Percentiles rank a stretch among this genome's conserved stretches.
These are phyloP conservation scores for Russula compacta DNA, from an alignment of 768 basidiomycete species.

Conservation along the genomic window DNA sequence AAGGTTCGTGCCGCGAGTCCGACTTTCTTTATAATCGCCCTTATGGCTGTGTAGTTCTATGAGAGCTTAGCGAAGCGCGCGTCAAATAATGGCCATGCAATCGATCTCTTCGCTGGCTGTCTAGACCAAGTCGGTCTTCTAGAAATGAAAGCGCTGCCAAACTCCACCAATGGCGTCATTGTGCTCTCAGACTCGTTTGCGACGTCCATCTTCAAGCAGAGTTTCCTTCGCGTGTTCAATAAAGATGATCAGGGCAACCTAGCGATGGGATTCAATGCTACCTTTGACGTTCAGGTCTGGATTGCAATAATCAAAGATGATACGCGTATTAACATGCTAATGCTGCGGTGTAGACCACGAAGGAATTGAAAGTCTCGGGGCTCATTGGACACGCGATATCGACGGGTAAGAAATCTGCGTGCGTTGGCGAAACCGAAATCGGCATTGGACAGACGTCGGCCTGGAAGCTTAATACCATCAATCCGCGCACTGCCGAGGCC, in stretches of 20 bases:
- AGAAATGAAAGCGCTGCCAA: constrained; percentile 95
- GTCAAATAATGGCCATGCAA: constrained; percentile 88
- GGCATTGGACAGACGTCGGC: constrained; percentile 98
- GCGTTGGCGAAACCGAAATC: constrained; percentile 98
- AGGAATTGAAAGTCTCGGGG: constrained; percentile 97
- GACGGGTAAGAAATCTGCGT: constrained; percentile 90
- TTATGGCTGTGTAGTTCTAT: constrained; percentile 59
- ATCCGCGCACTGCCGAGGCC: constrained; percentile 76
- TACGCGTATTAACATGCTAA: background rate
- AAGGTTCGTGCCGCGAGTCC: constrained; percentile 49
- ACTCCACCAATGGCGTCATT: constrained; percentile 94
- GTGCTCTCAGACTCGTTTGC: constrained; percentile 95
- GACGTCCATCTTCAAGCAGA: constrained; percentile 98
- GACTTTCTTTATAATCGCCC: background rate
- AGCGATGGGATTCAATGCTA: constrained; percentile 98
- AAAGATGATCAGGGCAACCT: constrained; percentile 90
- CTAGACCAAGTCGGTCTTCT: constrained; percentile 95
- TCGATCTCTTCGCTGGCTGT: constrained; percentile 95
- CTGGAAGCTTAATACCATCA: constrained; percentile 93
- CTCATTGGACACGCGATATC: constrained; percentile 97
- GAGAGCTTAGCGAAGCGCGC: constrained; percentile 88
- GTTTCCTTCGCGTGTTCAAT: constrained; percentile 84
- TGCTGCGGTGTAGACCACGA: constrained; percentile 64
- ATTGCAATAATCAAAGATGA: background rate
- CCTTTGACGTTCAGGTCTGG: constrained; percentile 89